These are phyloP conservation scores for Mucuna pruriens DNA, from an alignment of 306 rosid species.

Conservation along the genomic window DNA sequence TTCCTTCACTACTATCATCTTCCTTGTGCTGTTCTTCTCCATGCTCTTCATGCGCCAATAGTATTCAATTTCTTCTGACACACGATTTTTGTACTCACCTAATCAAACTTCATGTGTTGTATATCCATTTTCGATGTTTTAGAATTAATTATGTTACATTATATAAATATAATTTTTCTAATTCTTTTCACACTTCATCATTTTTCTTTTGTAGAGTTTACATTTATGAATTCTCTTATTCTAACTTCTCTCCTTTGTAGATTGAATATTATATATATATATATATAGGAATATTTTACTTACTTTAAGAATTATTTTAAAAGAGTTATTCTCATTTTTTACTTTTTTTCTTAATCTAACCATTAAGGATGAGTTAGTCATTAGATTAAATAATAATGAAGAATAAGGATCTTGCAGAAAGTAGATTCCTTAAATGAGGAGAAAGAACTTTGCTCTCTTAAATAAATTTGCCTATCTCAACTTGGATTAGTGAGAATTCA, in stretches of 20 bases:
- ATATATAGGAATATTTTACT: too few species aligned
- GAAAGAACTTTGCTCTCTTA: not conserved
- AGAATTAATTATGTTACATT: not conserved
- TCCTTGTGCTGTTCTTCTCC: constrained; percentile 43
- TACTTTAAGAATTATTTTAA: too few species aligned
- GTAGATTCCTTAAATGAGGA: too few species aligned
- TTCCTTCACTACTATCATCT: constrained; percentile 36
- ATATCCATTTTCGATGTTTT: too few species aligned
- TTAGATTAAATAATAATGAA: too few species aligned
- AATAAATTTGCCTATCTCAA: not conserved
- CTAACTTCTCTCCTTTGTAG: not conserved
- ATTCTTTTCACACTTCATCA: not conserved
- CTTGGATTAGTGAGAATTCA: not conserved
- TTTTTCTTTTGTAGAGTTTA: not conserved
- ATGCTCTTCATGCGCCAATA: constrained; percentile 50
- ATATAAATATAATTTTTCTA: constrained; percentile 9
- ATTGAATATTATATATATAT: too few species aligned
- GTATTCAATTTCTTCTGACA: constrained; percentile 23
- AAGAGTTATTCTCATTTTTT: too few species aligned
- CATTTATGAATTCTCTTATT: not conserved
- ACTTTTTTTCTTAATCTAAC: too few species aligned
- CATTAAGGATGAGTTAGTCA: too few species aligned
- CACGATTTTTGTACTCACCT: not conserved
- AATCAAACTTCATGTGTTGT: constrained; percentile 2
- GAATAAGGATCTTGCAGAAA: too few species aligned